Conservation (phyloP, 371 early-diverging fungal species). For the Mycotypha africana region DNA sequence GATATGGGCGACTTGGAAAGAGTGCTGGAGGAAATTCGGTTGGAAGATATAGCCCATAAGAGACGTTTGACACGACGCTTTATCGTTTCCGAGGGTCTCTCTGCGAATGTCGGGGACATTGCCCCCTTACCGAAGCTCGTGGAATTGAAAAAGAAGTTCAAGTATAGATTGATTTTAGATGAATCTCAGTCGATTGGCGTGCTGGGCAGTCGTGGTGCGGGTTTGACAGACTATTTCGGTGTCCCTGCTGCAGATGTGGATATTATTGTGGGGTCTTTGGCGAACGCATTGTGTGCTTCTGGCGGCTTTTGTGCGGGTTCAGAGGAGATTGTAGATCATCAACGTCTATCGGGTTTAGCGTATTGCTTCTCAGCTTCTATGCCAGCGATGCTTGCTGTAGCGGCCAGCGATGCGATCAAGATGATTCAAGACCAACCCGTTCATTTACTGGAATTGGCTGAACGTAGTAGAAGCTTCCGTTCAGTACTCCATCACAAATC, state of each 20-base stretch:
- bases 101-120: constrained; percentile 90
- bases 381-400: constrained; percentile 93
- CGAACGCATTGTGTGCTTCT: constrained; percentile 77
- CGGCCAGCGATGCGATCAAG: constrained; percentile 82
- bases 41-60: constrained; percentile 54
- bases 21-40: constrained; percentile 72
- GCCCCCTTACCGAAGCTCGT: constrained; percentile 79
- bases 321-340: constrained; percentile 89
- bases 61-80: constrained; percentile 88
- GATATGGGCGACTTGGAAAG: constrained; percentile 91
- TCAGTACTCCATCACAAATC: constrained; percentile 29
- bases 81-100: constrained; percentile 97
- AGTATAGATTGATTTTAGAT: constrained; percentile 97
- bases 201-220: constrained; percentile 87
- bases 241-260: constrained; percentile 83
- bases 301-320: constrained; percentile 97
- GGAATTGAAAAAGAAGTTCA: constrained; percentile 92
- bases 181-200: constrained; percentile 94
- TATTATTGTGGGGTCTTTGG: constrained; percentile 91
- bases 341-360: constrained; percentile 88
- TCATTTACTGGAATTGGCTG: constrained; percentile 27
- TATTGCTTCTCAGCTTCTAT: constrained; percentile 99
- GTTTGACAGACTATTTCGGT: constrained; percentile 82
- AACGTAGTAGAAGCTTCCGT: constrained; percentile 34
- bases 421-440: constrained; percentile 45